Base-by-base conservation (phyloP, 495 filamentous ascomycete species). In the Glonium stellatum region DNA sequence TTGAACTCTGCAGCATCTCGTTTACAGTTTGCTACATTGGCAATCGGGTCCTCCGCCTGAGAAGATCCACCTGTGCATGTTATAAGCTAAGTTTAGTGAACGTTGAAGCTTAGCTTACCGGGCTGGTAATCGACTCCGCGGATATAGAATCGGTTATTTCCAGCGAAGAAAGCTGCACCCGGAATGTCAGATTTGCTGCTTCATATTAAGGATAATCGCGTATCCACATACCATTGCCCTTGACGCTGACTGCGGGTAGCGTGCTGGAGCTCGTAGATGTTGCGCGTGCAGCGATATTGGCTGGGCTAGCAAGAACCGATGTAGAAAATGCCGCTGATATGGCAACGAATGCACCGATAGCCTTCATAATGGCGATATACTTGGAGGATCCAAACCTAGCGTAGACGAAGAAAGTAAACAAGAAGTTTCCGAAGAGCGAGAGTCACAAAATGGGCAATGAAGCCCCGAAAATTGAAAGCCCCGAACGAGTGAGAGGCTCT, bases 91-190 rank as follows among this genome's bases (percentile, higher is more conserved):
- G 41, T 34, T 46, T 8, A 8, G 34, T 31, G 5, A 34, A 35
- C 23, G 44, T 9, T 0, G 21, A 5, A 6, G 25, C 25, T 21
- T 37, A 35, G 19, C 57, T 31, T 62, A 73, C 71, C 91, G 52
- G 92, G 92, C 72, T 96, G 92, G 75, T 95, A 97, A 79, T 96
- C 92, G 63, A 97, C 85, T 70, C 92, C 92, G 47, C 90, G 88
- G 54, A 97, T 83, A 72, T 97, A 97, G 82, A 96, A 97, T 61
- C 92, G 86, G 11, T 84, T 73, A 61, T 81, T 73, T 58, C 89
- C 90, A 67, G 87, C 80, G 79, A 91, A 97, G 81, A 97, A 96
- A 54, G 92, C 90, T 87, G 65, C n/a, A n/a, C 36, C 18, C 9
- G 53, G 37, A 15, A 48, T 47, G 64, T 75, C 63, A 76, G 66